phyloP scores from a whole-genome alignment of 2,329 filamentous ascomycete species.

The Paraconiothyrium brasiliense region DNA sequence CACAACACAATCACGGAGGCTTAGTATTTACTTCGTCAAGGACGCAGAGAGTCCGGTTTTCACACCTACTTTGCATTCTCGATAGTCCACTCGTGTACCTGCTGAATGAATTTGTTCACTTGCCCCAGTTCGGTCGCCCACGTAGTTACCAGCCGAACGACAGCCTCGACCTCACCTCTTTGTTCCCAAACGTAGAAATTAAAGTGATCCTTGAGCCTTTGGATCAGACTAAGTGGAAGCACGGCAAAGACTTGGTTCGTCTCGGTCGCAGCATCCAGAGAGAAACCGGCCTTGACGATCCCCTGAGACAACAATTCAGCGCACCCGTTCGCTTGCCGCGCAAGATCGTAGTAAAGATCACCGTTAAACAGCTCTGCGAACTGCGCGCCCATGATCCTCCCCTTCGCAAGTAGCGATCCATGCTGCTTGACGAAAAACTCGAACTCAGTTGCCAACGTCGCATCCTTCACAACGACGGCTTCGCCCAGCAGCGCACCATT shows the following conservation, averaged over 20 bases:
- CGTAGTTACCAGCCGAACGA: slow-evolving; percentile 5
- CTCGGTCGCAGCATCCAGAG: neutral
- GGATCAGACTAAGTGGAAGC: neutral
- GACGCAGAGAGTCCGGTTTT: neutral
- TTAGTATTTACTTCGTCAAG: neutral
- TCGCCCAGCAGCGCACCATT: slow-evolving; percentile 17
- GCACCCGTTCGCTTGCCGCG: neutral
- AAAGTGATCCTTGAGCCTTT: neutral
- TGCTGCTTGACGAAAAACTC: slow-evolving; percentile 14
- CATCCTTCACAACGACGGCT: slow-evolving; percentile 16
- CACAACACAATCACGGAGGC: neutral
- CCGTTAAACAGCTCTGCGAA: neutral
- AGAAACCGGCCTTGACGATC: neutral
- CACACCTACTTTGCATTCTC: neutral
- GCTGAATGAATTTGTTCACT: neutral
- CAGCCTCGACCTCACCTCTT: neutral
- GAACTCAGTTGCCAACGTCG: slow-evolving; percentile 6
- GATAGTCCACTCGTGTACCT: neutral
- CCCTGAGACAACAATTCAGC: neutral
- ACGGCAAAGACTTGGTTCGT: slow-evolving; percentile 9
- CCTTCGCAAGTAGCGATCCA: slow-evolving; percentile 15
- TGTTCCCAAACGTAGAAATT: slow-evolving; percentile 8
- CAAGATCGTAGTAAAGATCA: slow-evolving; percentile 4
- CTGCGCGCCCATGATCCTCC: slow-evolving; percentile 2
- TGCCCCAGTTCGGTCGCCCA: slow-evolving; percentile 6